Evolutionary conservation across 2,329 filamentous ascomycete genomes (phyloP), one percentile per base, ranked within the genome.

Genomic region (Monosporascus sp.): DNA sequence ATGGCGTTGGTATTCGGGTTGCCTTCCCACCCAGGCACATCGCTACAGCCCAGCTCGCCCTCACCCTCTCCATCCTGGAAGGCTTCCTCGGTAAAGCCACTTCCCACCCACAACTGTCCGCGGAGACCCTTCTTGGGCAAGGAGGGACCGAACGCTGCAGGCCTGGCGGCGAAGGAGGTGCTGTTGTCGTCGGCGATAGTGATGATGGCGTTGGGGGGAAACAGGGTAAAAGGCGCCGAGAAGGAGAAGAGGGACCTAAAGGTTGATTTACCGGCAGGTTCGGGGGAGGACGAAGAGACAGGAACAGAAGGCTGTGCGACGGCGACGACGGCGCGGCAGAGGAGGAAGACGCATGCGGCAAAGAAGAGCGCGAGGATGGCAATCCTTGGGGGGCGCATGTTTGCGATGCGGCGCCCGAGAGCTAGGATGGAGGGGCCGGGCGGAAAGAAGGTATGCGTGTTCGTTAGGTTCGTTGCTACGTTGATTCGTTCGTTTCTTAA

Each of bases 101-200:
- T 93, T 5, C 93, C 93, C 52, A 96, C 88, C 93, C 93, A 97
- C 50, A 99, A 76, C 67, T 92, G 88, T 17, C 91, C 92, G 66
- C 90, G 96, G 59, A 97, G 73, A 26, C 94, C 93, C 54, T 82
- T 84, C 14, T 77, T 71, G 0, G 89, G 89, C 40, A 99, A 75
- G 40, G 82, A 75, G 5, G 94, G 91, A 0, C 94, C 94, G 73
- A 97, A 99, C 40, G 91, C 92, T 51, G 94, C 94, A 55, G 94
- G 94, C 48, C 94, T 82, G 44, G 94, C 92, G 52, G 96, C 80
- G 74, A 99, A 99, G 62, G 95, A 96, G 14, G 94, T 99, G 61
- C 91, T 96, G 72, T 99, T 99, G 73, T 99, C 94, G 71, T 97
- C 91, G 66, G 92, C 96, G 57, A 99, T 81, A 70, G 90, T 96